phyloP scores from a whole-genome alignment of 2,329 filamentous ascomycete genomes.

The Didymella keratinophila region DNA sequence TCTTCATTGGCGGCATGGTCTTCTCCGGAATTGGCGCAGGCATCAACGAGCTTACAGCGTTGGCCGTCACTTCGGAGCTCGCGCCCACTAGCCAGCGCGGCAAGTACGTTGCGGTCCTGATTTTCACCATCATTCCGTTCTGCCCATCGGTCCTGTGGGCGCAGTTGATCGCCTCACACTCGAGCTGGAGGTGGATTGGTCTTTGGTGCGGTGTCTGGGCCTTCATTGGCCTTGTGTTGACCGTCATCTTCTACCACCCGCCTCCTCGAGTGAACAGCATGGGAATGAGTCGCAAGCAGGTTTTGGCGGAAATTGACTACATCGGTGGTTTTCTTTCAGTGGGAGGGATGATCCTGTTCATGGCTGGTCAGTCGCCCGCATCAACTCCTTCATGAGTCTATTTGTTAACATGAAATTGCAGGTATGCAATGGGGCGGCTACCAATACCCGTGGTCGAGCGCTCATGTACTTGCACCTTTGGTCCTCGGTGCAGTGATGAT shows the following conservation, averaged over 20 bases:
- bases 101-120: conserved; percentile 66
- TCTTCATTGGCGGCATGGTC: conserved; percentile 46
- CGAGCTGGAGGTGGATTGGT: conserved; percentile 63
- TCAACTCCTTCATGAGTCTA: not conserved
- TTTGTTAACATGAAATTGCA: not conserved
- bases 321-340: conserved; percentile 38
- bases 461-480: conserved; percentile 63
- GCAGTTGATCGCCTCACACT: conserved; percentile 61
- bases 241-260: conserved; percentile 55
- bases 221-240: conserved; percentile 60
- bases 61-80: conserved; percentile 72
- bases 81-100: conserved; percentile 70
- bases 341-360: conserved; percentile 37
- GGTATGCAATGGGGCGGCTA: conserved; percentile 58
- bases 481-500: conserved; percentile 58
- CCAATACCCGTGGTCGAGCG: conserved; percentile 63
- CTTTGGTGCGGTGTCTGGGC: conserved; percentile 61
- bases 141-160: conserved; percentile 68
- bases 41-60: conserved; percentile 71
- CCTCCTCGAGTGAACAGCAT: conserved; percentile 49
- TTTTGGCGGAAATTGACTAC: conserved; percentile 39
- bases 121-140: conserved; percentile 69
- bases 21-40: conserved; percentile 71
- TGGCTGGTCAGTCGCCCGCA: conserved; percentile 28
- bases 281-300: conserved; percentile 37